Percentiles rank a stretch among this genome's conserved stretches.
These are phyloP conservation scores for Pachyrhizus erosus DNA, from an alignment of 306 rosid species.

Conservation along the genomic window DNA sequence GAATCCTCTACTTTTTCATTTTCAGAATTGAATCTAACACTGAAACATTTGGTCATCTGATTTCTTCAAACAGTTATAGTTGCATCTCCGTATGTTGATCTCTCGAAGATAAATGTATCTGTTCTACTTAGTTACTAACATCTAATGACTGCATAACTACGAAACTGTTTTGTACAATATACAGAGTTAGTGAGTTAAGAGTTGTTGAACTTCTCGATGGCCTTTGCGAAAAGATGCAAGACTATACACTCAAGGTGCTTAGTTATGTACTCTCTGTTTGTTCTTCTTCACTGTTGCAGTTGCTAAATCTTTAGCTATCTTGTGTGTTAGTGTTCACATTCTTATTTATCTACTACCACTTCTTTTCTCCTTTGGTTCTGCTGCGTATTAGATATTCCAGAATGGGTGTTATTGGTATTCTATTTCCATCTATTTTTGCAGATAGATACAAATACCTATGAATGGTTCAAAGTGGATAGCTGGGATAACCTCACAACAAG, in stretches of 20 bases:
- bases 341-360: conserved; percentile 21
- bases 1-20: conserved; percentile 40
- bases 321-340: background rate
- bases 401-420: background rate
- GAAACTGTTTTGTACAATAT: conserved; percentile 32
- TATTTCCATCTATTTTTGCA: conserved; percentile 53
- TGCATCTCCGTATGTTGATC: conserved; percentile 49
- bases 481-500: conserved; percentile 79
- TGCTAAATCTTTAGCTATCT: background rate
- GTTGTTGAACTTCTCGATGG: conserved; percentile 93
- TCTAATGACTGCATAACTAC: conserved; percentile 33
- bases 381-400: conserved; percentile 14
- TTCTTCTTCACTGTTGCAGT: conserved; percentile 22
- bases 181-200: conserved; percentile 88
- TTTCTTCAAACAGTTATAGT: conserved; percentile 47
- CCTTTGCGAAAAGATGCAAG: conserved; percentile 97
- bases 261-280: background rate
- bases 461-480: conserved; percentile 80
- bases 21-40: conserved; percentile 47
- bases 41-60: conserved; percentile 49
- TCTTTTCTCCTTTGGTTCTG: background rate
- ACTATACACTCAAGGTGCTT: conserved; percentile 79
- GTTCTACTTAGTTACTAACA: conserved; percentile 26
- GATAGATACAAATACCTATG: conserved; percentile 52
- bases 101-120: conserved; percentile 31